Percentiles rank a stretch among this genome's conserved stretches.
Evolutionary conservation across 495 filamentous ascomycete genomes (phyloP).

Genomic region (Margaritispora aquatica): DNA sequence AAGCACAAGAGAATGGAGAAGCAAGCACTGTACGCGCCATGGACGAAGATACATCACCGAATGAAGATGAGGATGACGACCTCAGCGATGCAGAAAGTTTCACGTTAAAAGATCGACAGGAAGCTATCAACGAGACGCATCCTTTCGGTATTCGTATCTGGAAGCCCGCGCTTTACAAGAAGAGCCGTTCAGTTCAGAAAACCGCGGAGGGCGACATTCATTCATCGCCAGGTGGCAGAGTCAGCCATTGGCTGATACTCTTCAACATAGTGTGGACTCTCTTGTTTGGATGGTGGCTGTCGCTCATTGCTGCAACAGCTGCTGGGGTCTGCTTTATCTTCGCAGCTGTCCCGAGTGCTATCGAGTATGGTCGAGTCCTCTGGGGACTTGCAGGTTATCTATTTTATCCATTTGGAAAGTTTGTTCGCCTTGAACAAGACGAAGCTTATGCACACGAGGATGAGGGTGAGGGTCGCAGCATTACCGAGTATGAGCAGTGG

Average conservation of each 20-base stretch:
- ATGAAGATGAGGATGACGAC: conserved; percentile 43
- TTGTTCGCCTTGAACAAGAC: conserved; percentile 86
- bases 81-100: conserved; percentile 78
- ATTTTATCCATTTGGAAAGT: conserved; percentile 94
- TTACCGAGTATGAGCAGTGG: conserved; percentile 99
- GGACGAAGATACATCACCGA: conserved; percentile 28
- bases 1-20: conserved; percentile 21
- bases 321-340: conserved; percentile 75
- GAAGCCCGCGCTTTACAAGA: conserved; percentile 99
- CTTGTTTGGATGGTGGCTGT: conserved; percentile 97
- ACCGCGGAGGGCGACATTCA: conserved; percentile 97
- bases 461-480: conserved; percentile 96
- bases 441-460: conserved; percentile 95
- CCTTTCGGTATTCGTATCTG: conserved; percentile 98
- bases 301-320: conserved; percentile 63
- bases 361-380: conserved; percentile 82
- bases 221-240: conserved; percentile 83
- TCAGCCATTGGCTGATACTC: conserved; percentile 73
- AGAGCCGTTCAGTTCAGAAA: conserved; percentile 90
- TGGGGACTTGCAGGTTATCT: conserved; percentile 80
- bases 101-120: conserved; percentile 85
- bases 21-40: conserved; percentile 22
- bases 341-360: conserved; percentile 68
- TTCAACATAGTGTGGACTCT: conserved; percentile 90
- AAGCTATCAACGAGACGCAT: conserved; percentile 98